Evolutionary conservation across 352 stramenopile genomes (phyloP).

Genomic region (Elongisporangium senticosum): DNA sequence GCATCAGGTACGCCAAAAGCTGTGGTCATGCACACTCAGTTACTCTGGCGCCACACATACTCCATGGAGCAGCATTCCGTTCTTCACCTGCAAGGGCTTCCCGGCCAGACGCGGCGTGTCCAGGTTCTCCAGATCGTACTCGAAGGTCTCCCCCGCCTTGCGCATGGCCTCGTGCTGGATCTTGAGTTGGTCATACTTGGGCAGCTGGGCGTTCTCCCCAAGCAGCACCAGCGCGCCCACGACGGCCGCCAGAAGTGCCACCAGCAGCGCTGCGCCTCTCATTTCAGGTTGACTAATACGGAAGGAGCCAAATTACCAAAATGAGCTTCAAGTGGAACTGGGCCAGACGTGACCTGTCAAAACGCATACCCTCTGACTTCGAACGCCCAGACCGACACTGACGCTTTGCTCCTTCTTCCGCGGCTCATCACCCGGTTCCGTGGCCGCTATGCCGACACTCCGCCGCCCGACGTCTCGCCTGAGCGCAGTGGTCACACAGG

Average conservation of each 20-base stretch:
- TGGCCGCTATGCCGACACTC: constrained; percentile 17
- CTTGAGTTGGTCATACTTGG: constrained; percentile 26
- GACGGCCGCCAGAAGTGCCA: constrained; percentile 36
- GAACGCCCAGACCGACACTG: neutral
- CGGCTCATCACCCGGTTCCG: constrained; percentile 19
- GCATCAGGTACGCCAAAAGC: constrained; percentile 34
- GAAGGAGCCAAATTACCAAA: neutral
- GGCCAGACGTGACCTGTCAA: neutral
- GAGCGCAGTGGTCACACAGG: constrained; percentile 37
- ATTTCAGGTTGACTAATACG: constrained; percentile 13
- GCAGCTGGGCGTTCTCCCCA: constrained; percentile 37
- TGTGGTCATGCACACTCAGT: constrained; percentile 5
- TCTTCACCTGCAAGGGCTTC: constrained; percentile 25
- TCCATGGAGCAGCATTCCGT: too few relatives aligned
- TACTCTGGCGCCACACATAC: neutral
- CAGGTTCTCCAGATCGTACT: constrained; percentile 53
- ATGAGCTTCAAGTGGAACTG: neutral
- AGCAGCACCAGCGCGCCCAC: constrained; percentile 44
- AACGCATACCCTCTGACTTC: neutral
- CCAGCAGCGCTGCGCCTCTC: constrained; percentile 25
- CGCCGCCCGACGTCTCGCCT: constrained; percentile 19
- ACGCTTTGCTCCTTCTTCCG: neutral
- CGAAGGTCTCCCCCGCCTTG: constrained; percentile 11
- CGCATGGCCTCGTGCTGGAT: constrained; percentile 17
- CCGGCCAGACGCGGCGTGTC: constrained; percentile 41